A percentile compares a stretch with the other conserved stretches of the same genome.
Conservation (phyloP, 257 asterid genomes). For the Capsicum chinense region DNA sequence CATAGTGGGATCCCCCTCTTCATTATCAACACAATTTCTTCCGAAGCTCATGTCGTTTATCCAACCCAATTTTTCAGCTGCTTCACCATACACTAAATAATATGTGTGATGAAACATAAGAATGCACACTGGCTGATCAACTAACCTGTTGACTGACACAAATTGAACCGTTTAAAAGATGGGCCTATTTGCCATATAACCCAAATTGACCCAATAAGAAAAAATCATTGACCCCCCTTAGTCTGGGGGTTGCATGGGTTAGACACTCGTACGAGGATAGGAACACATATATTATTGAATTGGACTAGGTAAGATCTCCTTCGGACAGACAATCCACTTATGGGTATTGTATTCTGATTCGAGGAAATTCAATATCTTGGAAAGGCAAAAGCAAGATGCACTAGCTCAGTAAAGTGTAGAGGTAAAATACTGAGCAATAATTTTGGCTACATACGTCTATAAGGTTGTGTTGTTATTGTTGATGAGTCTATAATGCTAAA, state of each 20-base stretch:
- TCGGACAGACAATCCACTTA: neutral
- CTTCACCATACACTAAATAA: too few relatives aligned
- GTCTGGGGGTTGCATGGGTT: neutral
- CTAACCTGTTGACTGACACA: neutral
- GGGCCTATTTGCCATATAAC: too few relatives aligned
- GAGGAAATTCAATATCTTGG: neutral
- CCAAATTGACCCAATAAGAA: neutral
- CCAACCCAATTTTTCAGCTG: too few relatives aligned
- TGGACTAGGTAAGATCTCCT: neutral
- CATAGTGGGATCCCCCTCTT: too few relatives aligned
- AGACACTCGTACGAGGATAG: neutral
- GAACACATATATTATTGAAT: neutral
- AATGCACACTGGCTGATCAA: neutral
- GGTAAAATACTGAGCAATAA: too few relatives aligned
- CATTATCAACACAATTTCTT: too few relatives aligned
- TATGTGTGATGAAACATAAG: neutral
- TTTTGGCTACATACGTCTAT: neutral
- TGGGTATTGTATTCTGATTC: neutral
- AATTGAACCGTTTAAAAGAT: neutral
- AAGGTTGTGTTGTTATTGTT: too few relatives aligned
- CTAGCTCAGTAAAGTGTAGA: neutral
- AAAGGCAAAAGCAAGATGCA: neutral
- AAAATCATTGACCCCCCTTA: neutral
- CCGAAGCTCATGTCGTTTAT: too few relatives aligned
- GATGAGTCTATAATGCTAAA: neutral